A percentile compares a stretch with the other conserved stretches of the same genome.
These are phyloP conservation scores for Boletus speciosus DNA, from an alignment of 768 basidiomycete genomes.

Conservation along the genomic window DNA sequence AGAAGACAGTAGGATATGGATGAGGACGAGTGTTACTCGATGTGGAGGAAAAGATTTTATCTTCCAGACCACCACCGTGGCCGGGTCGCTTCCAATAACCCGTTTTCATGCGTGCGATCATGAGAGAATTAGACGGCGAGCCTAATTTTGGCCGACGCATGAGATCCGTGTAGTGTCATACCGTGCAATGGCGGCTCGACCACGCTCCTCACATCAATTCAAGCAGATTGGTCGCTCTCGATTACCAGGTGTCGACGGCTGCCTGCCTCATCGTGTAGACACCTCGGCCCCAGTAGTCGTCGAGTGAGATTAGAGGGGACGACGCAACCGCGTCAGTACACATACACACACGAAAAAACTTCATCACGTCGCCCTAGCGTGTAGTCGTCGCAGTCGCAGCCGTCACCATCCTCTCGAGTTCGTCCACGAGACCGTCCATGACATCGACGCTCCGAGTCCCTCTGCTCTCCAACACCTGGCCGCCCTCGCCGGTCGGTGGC, in stretches of 20 bases:
- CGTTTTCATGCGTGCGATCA: too few species aligned
- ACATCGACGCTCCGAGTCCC: constrained; percentile 41
- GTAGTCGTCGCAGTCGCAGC: not conserved
- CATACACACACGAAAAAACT: not conserved
- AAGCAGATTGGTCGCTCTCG: not conserved
- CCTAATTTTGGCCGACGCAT: not conserved
- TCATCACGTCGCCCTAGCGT: not conserved
- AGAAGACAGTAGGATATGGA: not conserved
- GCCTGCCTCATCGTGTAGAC: not conserved
- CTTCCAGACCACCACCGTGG: not conserved
- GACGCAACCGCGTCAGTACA: not conserved
- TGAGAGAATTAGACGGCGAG: not conserved
- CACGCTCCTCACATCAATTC: too few species aligned
- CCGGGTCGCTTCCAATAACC: too few species aligned
- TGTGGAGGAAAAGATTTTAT: not conserved
- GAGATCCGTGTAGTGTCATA: not conserved
- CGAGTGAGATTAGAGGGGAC: not conserved
- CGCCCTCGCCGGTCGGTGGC: not conserved
- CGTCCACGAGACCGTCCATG: constrained; percentile 82
- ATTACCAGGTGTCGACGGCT: not conserved
- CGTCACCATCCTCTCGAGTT: constrained; percentile 63
- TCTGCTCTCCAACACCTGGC: not conserved
- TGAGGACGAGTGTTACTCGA: too few species aligned
- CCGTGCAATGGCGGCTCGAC: not conserved
- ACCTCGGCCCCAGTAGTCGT: not conserved